Evolutionary conservation across 2,329 filamentous ascomycete genomes (phyloP), one percentile per base, ranked within the genome.

Genomic region (Zelopaecilomyces penicillatus): DNA sequence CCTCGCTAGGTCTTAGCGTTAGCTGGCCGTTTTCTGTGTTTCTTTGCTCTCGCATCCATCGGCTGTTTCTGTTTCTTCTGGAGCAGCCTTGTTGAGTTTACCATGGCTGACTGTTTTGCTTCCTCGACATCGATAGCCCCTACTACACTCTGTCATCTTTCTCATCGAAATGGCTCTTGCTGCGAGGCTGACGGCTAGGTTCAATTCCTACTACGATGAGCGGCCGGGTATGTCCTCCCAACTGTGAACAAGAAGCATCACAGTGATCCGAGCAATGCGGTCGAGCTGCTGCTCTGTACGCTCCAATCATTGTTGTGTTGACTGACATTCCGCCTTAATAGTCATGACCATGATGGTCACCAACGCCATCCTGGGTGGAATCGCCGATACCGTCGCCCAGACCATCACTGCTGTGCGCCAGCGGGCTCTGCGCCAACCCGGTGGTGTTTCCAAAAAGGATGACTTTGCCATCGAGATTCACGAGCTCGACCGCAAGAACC

Each of bases 261-360:
- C 19, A 2, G 19, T 19, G 19, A 3, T 19, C 19, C 19, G 19
- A 19, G 19, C 19, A 19, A 19, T 19, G 19, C 19, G 19, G 19
- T 19, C 19, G 19, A 19, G 19, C 19, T 19, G 19, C 19, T 19
- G 19, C 19, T 19, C 19, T 19, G 19, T 19, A 3, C 19, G 19
- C 19, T 19, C 19, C 19, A 19, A 19, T 19, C 19, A 19, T 19
- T 19, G 19, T 19, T 19, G 19, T 19, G 19, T 19, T 19, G 19
- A 19, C 19, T 19, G 19, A 6, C 32, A 39, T 27, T 28, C 42
- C 35, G 40, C 39, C 26, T 30, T 33, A 26, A 47, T 61, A 86
- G 87, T 98, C 36, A 79, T 98, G 58, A 98, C 93, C 50, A 98
- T 95, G 67, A 98, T 98, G 91, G 87, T 96, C 61, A 95, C 91